Base-by-base conservation (phyloP, 768 basidiomycete genomes). In the Aureoboletus auriporus region DNA sequence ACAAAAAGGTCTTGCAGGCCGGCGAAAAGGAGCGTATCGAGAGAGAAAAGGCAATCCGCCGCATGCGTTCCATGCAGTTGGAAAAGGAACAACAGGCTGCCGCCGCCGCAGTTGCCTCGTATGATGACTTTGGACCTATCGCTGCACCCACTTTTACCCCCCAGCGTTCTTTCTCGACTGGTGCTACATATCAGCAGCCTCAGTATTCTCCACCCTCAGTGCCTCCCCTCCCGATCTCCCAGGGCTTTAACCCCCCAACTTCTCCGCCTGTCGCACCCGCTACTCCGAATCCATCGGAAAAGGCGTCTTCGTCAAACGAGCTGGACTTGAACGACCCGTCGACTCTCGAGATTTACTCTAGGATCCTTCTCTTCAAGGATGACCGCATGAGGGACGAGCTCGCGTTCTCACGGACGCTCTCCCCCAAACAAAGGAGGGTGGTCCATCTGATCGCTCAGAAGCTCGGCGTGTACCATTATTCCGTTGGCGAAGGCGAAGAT, bases 1-100 rank as follows among this genome's bases (percentile, higher is more conserved):
- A 98, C 76, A 99, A 99, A 76, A 97, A 97, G 70, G 95, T 97
- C 8, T 73, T 99, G n/a, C 94, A 97, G 67, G 93, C 94, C 4
- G 94, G 95, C 42, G 96, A 99, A 71, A 99, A 99, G 72, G 96
- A 99, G 64, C 83, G 92, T 49, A 99, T 98, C 63, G 96, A 99
- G 69, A 75, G 95, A 49, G 95, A 98, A 75, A 99, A 99, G 75
- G 96, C 96, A 2, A 83, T 99, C 53, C 87, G 94, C 55, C 80
- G 96, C 52, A 99, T 99, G 94, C 85, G 91, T 57, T 93, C 90
- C 39, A 95, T 96, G 82, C 93, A 97, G 64, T 69, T 96, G 28
- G 90, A 93, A 71, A 90, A 89, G 68, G 90, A 93, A 62, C 81
- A 84, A 51, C 65, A 61, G 29, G 74, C 70, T 0, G 55, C 39